Evolutionary conservation across 352 stramenopile genomes (phyloP).

Genomic region (Elongisporangium prolatum): DNA sequence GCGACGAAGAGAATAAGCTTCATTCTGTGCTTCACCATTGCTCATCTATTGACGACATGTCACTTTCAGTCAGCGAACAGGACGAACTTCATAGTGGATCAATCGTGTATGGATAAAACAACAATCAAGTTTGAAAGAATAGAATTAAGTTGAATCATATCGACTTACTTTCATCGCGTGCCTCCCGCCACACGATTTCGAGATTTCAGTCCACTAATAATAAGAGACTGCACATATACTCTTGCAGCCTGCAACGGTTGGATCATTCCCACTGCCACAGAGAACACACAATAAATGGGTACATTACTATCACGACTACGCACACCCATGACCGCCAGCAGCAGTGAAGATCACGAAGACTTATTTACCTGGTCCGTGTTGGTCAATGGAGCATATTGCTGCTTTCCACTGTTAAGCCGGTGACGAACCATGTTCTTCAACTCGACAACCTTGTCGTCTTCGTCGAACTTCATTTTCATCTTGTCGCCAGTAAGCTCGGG

Average conservation of each 20-base stretch:
- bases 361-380: slow-evolving; percentile 46
- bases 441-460: slow-evolving; percentile 67
- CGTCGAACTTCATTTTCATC: slow-evolving; percentile 36
- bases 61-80: slow-evolving; percentile 8
- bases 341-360: not conserved
- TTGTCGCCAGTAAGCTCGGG: slow-evolving; percentile 41
- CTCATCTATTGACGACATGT: slow-evolving; percentile 1
- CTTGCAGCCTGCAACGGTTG: not conserved
- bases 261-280: not conserved
- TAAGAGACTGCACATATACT: not conserved
- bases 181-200: not conserved
- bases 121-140: slow-evolving; percentile 6
- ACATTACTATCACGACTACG: not conserved
- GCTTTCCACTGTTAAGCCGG: slow-evolving; percentile 48
- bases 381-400: slow-evolving; percentile 60
- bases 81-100: slow-evolving; percentile 15
- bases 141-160: not conserved
- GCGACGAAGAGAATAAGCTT: slow-evolving; percentile 77
- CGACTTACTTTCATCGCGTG: not conserved
- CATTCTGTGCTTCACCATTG: slow-evolving; percentile 21
- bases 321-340: not conserved
- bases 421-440: slow-evolving; percentile 71
- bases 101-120: slow-evolving; percentile 37
- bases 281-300: not conserved
- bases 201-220: not conserved